Evolutionary conservation across 768 basidiomycete genomes (phyloP).

Genomic region (Favolaschia claudopus): DNA sequence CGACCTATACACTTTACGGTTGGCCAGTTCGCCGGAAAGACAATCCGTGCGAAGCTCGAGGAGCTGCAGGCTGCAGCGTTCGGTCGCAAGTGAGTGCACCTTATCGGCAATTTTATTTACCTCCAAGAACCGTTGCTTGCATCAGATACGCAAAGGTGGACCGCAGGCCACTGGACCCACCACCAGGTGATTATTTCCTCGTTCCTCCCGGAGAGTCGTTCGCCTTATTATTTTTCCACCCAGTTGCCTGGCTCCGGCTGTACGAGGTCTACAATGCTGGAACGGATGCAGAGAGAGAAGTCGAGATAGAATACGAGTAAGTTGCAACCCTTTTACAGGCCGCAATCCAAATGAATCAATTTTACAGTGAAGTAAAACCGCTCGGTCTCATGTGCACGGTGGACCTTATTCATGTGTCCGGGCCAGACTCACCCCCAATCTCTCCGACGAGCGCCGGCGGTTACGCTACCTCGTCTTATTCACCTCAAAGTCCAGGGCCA

Average conservation of each 20-base stretch:
- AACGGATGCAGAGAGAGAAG: constrained; percentile 47
- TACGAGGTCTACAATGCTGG: constrained; percentile 55
- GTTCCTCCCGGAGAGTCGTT: not conserved
- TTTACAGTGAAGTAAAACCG: constrained; percentile 62
- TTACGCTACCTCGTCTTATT: constrained; percentile 9
- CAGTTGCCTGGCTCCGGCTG: constrained; percentile 59
- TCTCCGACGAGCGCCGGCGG: constrained; percentile 1
- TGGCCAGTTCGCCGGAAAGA: constrained; percentile 69
- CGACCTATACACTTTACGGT: constrained; percentile 60
- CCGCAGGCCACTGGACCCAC: constrained; percentile 70
- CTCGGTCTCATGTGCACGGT: constrained; percentile 79
- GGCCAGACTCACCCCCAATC: constrained; percentile 17
- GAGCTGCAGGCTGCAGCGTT: constrained; percentile 73
- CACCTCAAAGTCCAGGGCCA: too few relatives aligned
- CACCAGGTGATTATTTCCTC: constrained; percentile 41
- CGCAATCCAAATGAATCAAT: constrained; percentile 21
- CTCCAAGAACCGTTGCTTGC: not conserved
- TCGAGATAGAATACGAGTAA: constrained; percentile 60
- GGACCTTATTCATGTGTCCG: constrained; percentile 73
- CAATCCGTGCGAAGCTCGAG: constrained; percentile 59
- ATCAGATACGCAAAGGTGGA: constrained; percentile 67
- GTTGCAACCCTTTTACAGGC: constrained; percentile 22
- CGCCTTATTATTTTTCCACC: not conserved
- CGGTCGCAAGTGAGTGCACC: constrained; percentile 63
- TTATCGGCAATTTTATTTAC: not conserved